Evolutionary conservation across 257 asterid species (phyloP).

Genomic region (Cruciata laevipes): DNA sequence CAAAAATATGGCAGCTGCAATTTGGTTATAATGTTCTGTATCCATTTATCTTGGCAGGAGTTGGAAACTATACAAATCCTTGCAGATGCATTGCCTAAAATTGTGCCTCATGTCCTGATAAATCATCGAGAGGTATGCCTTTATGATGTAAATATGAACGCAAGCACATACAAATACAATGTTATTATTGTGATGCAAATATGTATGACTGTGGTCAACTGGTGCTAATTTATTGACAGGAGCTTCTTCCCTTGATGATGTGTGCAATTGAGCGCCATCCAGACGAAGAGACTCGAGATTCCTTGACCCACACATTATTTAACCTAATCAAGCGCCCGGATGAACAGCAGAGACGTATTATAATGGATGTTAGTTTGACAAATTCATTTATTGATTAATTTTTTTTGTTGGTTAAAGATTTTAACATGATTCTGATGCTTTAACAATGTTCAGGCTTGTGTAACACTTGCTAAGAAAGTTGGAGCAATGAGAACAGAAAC

Average conservation of each 20-base stretch:
- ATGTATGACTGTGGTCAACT: neutral
- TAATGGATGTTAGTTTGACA: slow-evolving; percentile 83
- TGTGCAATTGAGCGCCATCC: slow-evolving; percentile 99
- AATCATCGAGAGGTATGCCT: slow-evolving; percentile 84
- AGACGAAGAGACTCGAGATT: slow-evolving; percentile 73
- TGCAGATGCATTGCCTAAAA: slow-evolving; percentile 86
- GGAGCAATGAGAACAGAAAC: slow-evolving; percentile 96
- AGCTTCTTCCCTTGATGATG: slow-evolving; percentile 98
- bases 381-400: slow-evolving; percentile 13
- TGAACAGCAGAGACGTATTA: slow-evolving; percentile 90
- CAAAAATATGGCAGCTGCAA: neutral
- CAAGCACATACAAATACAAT: neutral
- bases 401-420: slow-evolving; percentile 16
- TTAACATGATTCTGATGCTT: slow-evolving; percentile 15
- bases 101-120: slow-evolving; percentile 83
- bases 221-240: slow-evolving; percentile 40
- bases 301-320: slow-evolving; percentile 96
- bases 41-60: slow-evolving; percentile 44
- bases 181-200: neutral
- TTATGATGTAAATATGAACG: too few relatives aligned
- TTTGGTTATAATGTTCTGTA: neutral
- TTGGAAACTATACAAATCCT: slow-evolving; percentile 88
- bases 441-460: slow-evolving; percentile 72
- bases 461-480: slow-evolving; percentile 83
- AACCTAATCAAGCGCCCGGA: slow-evolving; percentile 98